Evolutionary conservation across 257 asterid genomes (phyloP).

Genomic region (Handroanthus guayacan): DNA sequence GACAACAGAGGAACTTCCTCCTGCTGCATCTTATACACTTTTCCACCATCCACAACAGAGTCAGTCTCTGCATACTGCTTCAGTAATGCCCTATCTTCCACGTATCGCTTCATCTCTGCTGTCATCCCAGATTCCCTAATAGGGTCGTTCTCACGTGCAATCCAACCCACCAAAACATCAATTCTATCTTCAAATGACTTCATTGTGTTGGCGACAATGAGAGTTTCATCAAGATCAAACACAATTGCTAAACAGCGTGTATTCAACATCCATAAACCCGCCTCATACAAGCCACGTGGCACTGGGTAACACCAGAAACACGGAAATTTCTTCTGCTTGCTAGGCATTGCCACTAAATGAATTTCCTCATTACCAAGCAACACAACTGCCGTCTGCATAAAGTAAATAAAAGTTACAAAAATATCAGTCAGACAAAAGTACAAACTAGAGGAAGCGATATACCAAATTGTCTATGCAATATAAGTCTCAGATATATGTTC

Average conservation of each 20-base stretch:
- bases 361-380: slow-evolving; percentile 79
- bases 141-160: slow-evolving; percentile 79
- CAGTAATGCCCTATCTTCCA: slow-evolving; percentile 84
- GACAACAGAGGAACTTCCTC: slow-evolving; percentile 83
- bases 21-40: slow-evolving; percentile 60
- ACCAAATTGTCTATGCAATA: neutral
- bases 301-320: slow-evolving; percentile 97
- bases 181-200: slow-evolving; percentile 97
- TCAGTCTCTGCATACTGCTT: slow-evolving; percentile 93
- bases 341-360: slow-evolving; percentile 98
- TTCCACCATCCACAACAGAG: slow-evolving; percentile 81
- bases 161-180: slow-evolving; percentile 71
- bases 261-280: slow-evolving; percentile 85
- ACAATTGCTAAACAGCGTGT: slow-evolving; percentile 88
- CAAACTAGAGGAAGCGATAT: neutral
- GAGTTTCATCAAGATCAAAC: slow-evolving; percentile 97
- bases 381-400: slow-evolving; percentile 88
- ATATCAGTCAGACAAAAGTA: slow-evolving; percentile 21
- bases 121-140: slow-evolving; percentile 83
- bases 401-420: slow-evolving; percentile 31
- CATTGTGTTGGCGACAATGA: slow-evolving; percentile 98
- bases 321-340: slow-evolving; percentile 90
- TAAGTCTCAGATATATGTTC: neutral
- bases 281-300: slow-evolving; percentile 69
- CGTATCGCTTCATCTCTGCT: slow-evolving; percentile 90